Conservation (phyloP, 2,329 filamentous ascomycete species). For the Colletotrichum siamense region DNA sequence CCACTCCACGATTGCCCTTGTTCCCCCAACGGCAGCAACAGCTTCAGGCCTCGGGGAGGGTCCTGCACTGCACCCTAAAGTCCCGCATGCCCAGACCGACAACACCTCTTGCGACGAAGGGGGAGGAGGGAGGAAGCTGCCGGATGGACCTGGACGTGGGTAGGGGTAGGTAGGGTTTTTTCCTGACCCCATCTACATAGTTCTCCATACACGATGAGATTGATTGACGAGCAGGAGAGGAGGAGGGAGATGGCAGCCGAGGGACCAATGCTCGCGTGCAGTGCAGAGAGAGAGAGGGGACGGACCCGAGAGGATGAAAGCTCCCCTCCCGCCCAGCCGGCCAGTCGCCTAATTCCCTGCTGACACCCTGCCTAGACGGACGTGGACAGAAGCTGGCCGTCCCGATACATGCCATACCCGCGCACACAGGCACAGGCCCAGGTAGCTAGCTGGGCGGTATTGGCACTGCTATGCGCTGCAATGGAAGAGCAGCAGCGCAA, state of each 20-base stretch:
- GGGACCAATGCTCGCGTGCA: not conserved
- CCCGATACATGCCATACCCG: not conserved
- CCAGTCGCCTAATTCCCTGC: not conserved
- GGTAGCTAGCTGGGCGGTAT: not conserved
- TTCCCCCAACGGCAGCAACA: not conserved
- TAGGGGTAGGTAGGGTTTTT: not conserved
- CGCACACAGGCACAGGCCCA: not conserved
- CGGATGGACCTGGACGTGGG: not conserved
- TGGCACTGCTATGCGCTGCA: not conserved
- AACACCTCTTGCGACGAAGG: not conserved
- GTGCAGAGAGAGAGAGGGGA: not conserved
- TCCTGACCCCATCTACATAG: not conserved
- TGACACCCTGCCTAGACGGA: not conserved
- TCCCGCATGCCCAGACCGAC: not conserved
- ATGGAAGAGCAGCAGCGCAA: not conserved
- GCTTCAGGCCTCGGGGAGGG: not conserved
- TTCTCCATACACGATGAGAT: not conserved
- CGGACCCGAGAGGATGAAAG: not conserved
- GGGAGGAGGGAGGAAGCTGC: not conserved
- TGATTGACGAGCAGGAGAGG: not conserved
- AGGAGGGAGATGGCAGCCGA: not conserved
- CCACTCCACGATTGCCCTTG: constrained; percentile 11
- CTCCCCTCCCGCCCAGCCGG: not conserved
- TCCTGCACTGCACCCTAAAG: not conserved
- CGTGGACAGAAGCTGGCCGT: not conserved